Percentiles rank a stretch among this genome's conserved stretches.
Evolutionary conservation across 2,329 filamentous ascomycete species (phyloP).

Genomic region (Clonostachys chloroleuca): DNA sequence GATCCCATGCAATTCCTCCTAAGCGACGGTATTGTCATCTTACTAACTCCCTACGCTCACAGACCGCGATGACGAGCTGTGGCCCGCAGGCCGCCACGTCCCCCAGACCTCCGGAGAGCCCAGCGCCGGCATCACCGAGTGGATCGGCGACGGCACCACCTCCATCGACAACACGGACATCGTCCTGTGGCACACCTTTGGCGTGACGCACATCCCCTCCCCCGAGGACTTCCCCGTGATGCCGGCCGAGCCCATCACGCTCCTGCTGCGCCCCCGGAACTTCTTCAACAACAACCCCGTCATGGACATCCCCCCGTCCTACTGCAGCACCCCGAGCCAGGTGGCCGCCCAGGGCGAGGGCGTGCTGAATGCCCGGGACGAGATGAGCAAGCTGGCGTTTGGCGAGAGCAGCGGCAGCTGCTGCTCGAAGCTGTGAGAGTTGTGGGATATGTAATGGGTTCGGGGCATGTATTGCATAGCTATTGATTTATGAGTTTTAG

Average conservation of each 20-base stretch:
- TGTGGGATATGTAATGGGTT: neutral
- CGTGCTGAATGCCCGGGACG: slow-evolving; percentile 41
- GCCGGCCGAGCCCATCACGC: slow-evolving; percentile 80
- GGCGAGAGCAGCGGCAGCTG: neutral
- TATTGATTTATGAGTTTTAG: too few species aligned
- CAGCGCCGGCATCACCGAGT: slow-evolving; percentile 66
- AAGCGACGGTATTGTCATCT: neutral
- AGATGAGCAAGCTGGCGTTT: slow-evolving; percentile 35
- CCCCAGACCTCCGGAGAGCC: slow-evolving; percentile 83
- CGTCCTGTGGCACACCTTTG: slow-evolving; percentile 93
- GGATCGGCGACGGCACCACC: slow-evolving; percentile 68
- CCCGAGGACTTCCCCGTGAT: slow-evolving; percentile 93
- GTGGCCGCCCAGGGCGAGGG: slow-evolving; percentile 34
- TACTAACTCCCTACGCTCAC: neutral
- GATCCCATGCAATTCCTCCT: neutral
- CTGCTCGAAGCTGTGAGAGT: neutral
- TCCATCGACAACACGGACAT: slow-evolving; percentile 78
- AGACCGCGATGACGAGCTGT: slow-evolving; percentile 79
- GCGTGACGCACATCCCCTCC: slow-evolving; percentile 81
- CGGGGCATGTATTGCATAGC: too few species aligned
- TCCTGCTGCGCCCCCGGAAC: slow-evolving; percentile 74
- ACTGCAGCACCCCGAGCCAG: slow-evolving; percentile 68
- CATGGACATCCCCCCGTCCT: slow-evolving; percentile 76
- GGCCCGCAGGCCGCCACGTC: slow-evolving; percentile 82
- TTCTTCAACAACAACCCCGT: slow-evolving; percentile 80